Conservation (phyloP, 1,139 yeast species). For the Chernovozyma aurita region DNA sequence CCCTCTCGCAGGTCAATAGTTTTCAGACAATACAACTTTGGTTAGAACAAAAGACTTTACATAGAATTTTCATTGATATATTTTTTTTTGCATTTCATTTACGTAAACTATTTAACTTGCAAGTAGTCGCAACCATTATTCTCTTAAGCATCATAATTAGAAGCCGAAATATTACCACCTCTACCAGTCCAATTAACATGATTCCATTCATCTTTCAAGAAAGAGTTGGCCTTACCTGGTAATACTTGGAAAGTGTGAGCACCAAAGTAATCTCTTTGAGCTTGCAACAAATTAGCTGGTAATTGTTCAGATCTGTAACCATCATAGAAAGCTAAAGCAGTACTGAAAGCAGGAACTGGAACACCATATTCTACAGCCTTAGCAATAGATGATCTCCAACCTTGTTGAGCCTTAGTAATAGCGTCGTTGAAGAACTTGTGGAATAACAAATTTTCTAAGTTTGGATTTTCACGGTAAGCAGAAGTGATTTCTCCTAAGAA, state of each 20-base stretch:
- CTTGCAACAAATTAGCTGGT: constrained; percentile 98
- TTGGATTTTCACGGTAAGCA: constrained; percentile 92
- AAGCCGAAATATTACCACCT: constrained; percentile 96
- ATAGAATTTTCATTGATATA: neutral
- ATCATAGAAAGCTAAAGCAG: constrained; percentile 97
- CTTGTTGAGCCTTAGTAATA: constrained; percentile 85
- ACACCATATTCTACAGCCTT: constrained; percentile 81
- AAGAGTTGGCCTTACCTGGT: constrained; percentile 76
- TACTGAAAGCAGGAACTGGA: constrained; percentile 96
- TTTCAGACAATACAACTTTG: neutral
- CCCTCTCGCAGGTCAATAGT: constrained; percentile 24
- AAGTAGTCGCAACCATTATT: neutral
- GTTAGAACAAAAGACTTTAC: neutral
- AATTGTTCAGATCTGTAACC: constrained; percentile 95
- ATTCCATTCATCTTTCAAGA: constrained; percentile 72
- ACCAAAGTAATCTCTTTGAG: constrained; percentile 99
- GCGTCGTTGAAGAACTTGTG: constrained; percentile 93
- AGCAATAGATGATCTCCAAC: constrained; percentile 89
- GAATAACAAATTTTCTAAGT: constrained; percentile 91
- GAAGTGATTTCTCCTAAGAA: constrained; percentile 95
- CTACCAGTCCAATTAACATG: constrained; percentile 99
- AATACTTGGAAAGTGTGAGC: constrained; percentile 98
- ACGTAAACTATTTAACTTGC: too few species aligned
- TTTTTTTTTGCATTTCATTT: too few species aligned
- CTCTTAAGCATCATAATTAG: constrained; percentile 83